Conservation (phyloP, 768 basidiomycete species). For the Amanita subjunquillea region DNA sequence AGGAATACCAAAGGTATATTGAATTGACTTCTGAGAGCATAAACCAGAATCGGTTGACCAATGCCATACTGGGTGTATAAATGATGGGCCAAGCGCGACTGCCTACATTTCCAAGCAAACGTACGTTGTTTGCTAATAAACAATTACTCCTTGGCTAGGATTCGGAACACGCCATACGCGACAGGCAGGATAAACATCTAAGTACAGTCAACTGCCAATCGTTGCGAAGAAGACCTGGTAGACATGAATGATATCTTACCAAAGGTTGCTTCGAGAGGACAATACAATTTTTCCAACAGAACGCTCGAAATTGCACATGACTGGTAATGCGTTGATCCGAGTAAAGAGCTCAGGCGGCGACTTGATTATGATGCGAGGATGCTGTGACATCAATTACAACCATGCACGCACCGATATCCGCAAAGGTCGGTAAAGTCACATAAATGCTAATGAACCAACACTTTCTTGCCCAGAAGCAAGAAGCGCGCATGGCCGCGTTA, state of each 20-base stretch:
- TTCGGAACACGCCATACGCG: conserved; percentile 60
- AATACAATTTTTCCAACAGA: conserved; percentile 72
- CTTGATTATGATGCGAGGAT: too few species aligned
- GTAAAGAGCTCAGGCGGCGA: background rate
- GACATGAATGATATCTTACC: conserved; percentile 27
- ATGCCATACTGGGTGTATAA: conserved; percentile 41
- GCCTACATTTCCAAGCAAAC: background rate
- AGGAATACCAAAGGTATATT: conserved; percentile 41
- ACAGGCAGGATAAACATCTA: conserved; percentile 52
- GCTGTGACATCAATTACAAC: background rate
- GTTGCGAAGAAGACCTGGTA: background rate
- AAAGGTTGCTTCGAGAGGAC: conserved; percentile 55
- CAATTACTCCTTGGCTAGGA: conserved; percentile 49
- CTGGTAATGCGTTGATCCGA: background rate
- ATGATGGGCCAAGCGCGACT: background rate
- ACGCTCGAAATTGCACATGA: conserved; percentile 36
- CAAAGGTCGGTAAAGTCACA: background rate
- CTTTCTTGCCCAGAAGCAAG: conserved; percentile 30
- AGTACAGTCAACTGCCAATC: conserved; percentile 40
- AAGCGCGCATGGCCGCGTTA: conserved; percentile 35
- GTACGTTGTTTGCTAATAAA: conserved; percentile 53
- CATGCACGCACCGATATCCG: conserved; percentile 6
- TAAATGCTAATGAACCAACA: background rate
- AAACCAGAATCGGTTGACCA: conserved; percentile 44
- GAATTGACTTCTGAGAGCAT: conserved; percentile 35